phyloP scores from a whole-genome alignment of 2,329 filamentous ascomycete species.

The Ophiocordyceps unilateralis region DNA sequence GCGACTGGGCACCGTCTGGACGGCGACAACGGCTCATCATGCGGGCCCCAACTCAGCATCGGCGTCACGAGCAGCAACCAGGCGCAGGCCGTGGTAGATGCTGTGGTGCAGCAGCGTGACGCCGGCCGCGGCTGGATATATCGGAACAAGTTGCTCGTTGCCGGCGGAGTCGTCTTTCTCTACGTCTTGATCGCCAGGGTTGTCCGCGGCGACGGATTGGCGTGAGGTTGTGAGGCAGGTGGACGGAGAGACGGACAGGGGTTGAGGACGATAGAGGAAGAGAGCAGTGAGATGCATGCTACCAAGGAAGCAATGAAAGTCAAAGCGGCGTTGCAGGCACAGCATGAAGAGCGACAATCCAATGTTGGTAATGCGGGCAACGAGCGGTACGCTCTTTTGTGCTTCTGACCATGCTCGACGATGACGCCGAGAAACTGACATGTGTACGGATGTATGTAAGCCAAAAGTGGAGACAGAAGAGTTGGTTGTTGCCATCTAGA shows the following conservation, averaged over 20 bases:
- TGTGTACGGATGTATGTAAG: too few species aligned
- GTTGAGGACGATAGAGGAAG: not conserved
- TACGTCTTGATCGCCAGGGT: constrained; percentile 73
- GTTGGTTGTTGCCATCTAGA: too few species aligned
- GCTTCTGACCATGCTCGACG: too few species aligned
- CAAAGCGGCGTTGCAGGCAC: too few species aligned
- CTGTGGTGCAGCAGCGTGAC: constrained; percentile 55
- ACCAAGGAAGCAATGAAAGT: too few species aligned
- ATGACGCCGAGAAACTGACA: too few species aligned
- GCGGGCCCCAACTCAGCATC: constrained; percentile 40
- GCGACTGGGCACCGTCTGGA: constrained; percentile 47
- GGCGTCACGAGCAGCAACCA: constrained; percentile 41
- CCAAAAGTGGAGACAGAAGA: too few species aligned
- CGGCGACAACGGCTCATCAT: constrained; percentile 31
- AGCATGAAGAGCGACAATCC: too few species aligned
- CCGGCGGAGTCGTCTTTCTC: constrained; percentile 52
- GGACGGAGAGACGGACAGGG: not conserved
- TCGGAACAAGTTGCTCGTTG: constrained; percentile 61
- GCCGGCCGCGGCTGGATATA: constrained; percentile 70
- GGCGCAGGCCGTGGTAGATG: constrained; percentile 60
- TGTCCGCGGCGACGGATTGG: constrained; percentile 31
- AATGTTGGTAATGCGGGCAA: too few species aligned
- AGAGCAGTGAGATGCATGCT: not conserved
- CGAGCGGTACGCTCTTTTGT: too few species aligned
- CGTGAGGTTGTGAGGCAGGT: too few species aligned